Evolutionary conservation across 495 filamentous ascomycete species (phyloP), one percentile per base, ranked within the genome.

Genomic region (Lasiosphaeriaceae sp.): DNA sequence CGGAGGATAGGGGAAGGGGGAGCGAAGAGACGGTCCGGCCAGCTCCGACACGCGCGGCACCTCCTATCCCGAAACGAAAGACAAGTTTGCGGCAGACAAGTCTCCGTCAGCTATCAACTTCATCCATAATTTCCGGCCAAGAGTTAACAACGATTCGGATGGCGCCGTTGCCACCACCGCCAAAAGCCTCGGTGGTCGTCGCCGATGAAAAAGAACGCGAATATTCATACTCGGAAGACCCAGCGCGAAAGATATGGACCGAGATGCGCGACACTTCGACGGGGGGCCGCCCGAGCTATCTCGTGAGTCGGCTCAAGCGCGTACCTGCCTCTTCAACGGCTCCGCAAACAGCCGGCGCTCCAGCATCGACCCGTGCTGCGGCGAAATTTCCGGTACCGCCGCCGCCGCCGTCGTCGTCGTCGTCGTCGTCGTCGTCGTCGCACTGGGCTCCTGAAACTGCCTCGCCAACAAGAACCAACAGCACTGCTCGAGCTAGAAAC

Each of bases 231-330:
- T 43, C 39, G 8, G 39, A 43, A 17, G 77, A 78, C 54, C 75
- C 74, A 31, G 77, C 77, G 21, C 58, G 73, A 35, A 74, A 69
- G 52, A 78, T 80, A 24, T 78, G 77, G 77, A 71, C 66, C n/a
- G 67, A 74, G 45, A 73, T 80, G 65, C 72, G 67, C 17, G 55
- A 66, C 35, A 59, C 64, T 20, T 64, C 69, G 44, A 66, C 63
- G 12, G 43, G 61, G 39, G 50, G 59, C 63, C 44, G 66, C 48
- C 59, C 63, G 44, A 59, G 50, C 11, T 63, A 56, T 17, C 63
- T 60, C 3, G 50, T 66, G 11, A 62, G 47, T 41, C 60, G 61
- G 6, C 49, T 60, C 17, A 61, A 56, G 14, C 50, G 55, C 22
- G 50, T 63, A 17, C 54, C 45, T 22, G 12, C 11, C 45, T 2